Percentiles rank a stretch among this genome's conserved stretches.
Conservation (phyloP, 176 grass and related monocot species). For the Typha latifolia region DNA sequence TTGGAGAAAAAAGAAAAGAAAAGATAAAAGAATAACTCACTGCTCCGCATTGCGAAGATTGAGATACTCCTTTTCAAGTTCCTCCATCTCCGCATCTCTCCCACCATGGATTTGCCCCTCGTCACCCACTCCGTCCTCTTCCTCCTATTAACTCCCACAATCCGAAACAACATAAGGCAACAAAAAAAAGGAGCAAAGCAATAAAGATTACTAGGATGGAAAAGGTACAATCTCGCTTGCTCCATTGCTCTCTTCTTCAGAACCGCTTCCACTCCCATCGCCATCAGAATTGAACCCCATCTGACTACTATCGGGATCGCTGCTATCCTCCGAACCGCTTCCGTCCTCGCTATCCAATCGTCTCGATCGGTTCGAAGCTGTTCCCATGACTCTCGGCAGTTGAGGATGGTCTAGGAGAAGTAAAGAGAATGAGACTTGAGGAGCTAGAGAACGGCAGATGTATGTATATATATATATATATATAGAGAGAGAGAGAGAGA, state of each 20-base stretch:
- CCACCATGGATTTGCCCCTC: slow-evolving; percentile 9
- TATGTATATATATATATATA: too few relatives aligned
- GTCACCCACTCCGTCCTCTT: slow-evolving; percentile 1
- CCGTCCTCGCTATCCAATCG: not conserved
- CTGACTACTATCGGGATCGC: not conserved
- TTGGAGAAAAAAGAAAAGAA: not conserved
- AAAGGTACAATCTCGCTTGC: not conserved
- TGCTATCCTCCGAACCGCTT: not conserved
- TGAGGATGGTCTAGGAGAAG: too few relatives aligned
- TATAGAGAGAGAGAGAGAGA: too few relatives aligned
- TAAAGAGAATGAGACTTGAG: too few relatives aligned
- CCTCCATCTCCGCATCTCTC: slow-evolving; percentile 40
- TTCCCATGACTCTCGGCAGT: not conserved
- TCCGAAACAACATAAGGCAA: slow-evolving; percentile 1
- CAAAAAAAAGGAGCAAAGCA: not conserved
- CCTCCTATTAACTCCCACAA: slow-evolving; percentile 7
- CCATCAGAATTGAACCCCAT: not conserved
- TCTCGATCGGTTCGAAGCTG: not conserved
- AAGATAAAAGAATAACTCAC: slow-evolving; percentile 14
- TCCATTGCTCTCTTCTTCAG: not conserved
- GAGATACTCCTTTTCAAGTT: slow-evolving; percentile 38
- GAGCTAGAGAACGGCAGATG: too few relatives aligned
- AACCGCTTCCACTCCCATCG: not conserved
- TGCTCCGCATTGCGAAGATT: slow-evolving; percentile 35
- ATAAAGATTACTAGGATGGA: not conserved